Evolutionary conservation across 2,329 filamentous ascomycete genomes (phyloP), one percentile per base, ranked within the genome.

Genomic region (Ascochyta clinopodiicola): DNA sequence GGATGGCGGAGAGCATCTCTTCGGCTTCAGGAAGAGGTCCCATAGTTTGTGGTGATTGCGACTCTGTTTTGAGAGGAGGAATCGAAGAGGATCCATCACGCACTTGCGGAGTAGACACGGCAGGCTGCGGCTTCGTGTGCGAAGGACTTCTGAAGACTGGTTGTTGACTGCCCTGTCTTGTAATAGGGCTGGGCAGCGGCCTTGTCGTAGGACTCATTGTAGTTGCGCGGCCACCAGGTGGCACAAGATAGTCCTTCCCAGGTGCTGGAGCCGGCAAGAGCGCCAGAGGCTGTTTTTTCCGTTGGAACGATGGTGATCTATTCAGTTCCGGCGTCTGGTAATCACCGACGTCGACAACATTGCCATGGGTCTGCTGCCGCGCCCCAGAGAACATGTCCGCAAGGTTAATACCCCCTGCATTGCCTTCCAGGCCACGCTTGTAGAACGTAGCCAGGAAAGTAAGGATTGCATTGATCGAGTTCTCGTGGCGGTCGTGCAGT

Each of bases 391-490:
- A 90, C 70, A 96, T 88, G 64, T 96, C 93, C 51, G 90, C 87
- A 37, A 98, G 84, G 69, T 91, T 94, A 69, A 91, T 86, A 1
- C 86, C 82, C 1, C 86, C 82, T 17, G 85, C 88, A 66, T 94
- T 89, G 32, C 93, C 91, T 72, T 97, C 93, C 44, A 99, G 79
- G 60, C 92, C 96, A 69, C 96, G 89, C 60, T 96, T 90, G 78
- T 98, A 99, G 37, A 99, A 94, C 12, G 96, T 98, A 40, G 94
- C 95, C 19, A 99, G 83, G 75, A 99, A 98, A 44, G 93, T 96
- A 37, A 99, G 83, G 59, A 99, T 98, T n/a, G 94, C 94, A 70
- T 97, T 98, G 77, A 99, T 98, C 0, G 94, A 97, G 72, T 94
- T 96, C 73, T 99, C 95, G 70, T 99, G 95, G n/a, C 95, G 88